Evolutionary conservation across 768 basidiomycete species (phyloP), one percentile per base, ranked within the genome.

Genomic region (Boletales sp.): DNA sequence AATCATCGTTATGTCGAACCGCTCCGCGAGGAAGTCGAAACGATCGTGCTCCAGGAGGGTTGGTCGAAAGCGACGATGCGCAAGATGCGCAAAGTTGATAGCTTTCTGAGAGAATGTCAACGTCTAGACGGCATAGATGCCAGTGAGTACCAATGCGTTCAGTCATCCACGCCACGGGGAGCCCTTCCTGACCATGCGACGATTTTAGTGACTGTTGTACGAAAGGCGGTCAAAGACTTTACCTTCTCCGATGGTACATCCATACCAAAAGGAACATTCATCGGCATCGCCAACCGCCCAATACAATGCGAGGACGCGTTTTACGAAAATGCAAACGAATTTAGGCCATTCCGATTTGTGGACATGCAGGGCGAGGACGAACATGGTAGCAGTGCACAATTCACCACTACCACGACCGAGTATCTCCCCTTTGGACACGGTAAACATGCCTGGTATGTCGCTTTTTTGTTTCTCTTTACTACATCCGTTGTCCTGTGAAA

Each of bases 361-460:
- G 3, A 18, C 10, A 7, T 69, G 53, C 54, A 66, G 40, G 67
- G 74, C 12, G 52, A 51, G 18, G 61, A 67, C 2, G 70, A 54
- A 2, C 69, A 72, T 18, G 52, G 47, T 9, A 45, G 48, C 5
- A 72, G 67, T 51, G 56, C 71, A 48, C 70, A 68, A 45, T 65
- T 71, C 40, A 62, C 65, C 30, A 62, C 69, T 5, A 68, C 72
- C 0, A 56, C 60, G 29, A 63, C 35, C 40, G 61, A 53, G 10
- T 74, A 63, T 51, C 42, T 74, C 14, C 47, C 65, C 2, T 78
- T 77, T 58, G 75, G 76, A 17, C 56, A 57, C 2, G 62, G 64
- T 21, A 56, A 24, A 44, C 37, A 48, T 5, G 48, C 55, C 1
- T 58, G 57, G 56, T 58, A 37, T 13, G 15, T 34, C 34, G 13